A percentile compares a stretch with the other conserved stretches of the same genome.
phyloP scores from a whole-genome alignment of 2,329 filamentous ascomycete species.

The Fusarium lateritium region DNA sequence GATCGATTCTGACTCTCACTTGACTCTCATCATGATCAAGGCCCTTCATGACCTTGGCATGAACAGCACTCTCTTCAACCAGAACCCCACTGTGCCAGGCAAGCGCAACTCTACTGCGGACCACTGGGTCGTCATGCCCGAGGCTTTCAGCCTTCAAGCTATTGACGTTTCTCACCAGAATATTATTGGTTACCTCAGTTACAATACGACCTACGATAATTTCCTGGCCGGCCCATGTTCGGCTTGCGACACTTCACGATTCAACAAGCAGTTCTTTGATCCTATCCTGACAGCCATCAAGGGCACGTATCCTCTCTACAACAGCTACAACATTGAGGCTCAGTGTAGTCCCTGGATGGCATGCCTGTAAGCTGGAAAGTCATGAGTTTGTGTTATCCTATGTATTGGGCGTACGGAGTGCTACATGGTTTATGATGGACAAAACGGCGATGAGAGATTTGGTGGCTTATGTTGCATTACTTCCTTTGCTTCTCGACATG shows the following conservation, averaged over 20 bases:
- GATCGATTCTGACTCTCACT: constrained; percentile 57
- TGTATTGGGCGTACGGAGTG: constrained; percentile 25
- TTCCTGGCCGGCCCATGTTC: constrained; percentile 56
- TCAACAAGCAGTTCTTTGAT: constrained; percentile 56
- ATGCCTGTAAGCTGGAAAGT: constrained; percentile 38
- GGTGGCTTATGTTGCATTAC: constrained; percentile 38
- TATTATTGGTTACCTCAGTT: constrained; percentile 54
- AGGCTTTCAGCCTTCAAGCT: constrained; percentile 55
- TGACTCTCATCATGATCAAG: constrained; percentile 58
- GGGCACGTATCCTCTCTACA: constrained; percentile 57
- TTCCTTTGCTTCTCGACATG: constrained; percentile 41
- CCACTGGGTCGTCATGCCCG: constrained; percentile 59
- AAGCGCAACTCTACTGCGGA: constrained; percentile 49
- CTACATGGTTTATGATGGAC: constrained; percentile 20
- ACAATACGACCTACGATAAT: constrained; percentile 57
- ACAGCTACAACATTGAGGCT: constrained; percentile 56
- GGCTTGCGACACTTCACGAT: constrained; percentile 55
- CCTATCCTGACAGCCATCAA: constrained; percentile 57
- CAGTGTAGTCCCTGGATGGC: constrained; percentile 58
- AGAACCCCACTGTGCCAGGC: constrained; percentile 56
- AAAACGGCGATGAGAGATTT: constrained; percentile 30
- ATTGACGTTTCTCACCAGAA: constrained; percentile 53
- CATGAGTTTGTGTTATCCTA: background rate
- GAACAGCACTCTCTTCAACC: constrained; percentile 59
- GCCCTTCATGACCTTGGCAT: constrained; percentile 56